phyloP scores from a whole-genome alignment of 1,139 yeast genomes.

The Hanseniaspora gamundiae region DNA sequence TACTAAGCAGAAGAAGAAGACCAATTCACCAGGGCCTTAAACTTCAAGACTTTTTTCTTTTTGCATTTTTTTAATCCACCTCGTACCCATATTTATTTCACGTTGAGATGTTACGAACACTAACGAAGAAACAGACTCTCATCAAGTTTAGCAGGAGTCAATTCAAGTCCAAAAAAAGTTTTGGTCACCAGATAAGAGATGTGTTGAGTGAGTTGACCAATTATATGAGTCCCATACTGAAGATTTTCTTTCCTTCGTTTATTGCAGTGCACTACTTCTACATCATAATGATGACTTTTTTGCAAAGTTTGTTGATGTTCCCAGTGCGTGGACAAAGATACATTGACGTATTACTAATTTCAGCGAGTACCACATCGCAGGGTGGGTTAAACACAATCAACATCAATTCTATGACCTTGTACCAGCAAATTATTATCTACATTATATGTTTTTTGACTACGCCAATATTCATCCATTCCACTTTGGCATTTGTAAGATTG shows the following conservation, averaged over 20 bases:
- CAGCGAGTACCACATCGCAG: slow-evolving; percentile 73
- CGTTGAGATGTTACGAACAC: slow-evolving; percentile 6
- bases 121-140: slow-evolving; percentile 19
- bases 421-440: slow-evolving; percentile 67
- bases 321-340: slow-evolving; percentile 59
- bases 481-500: slow-evolving; percentile 64
- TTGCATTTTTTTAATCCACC: too few species aligned
- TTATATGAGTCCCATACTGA: slow-evolving; percentile 35
- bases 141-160: slow-evolving; percentile 13
- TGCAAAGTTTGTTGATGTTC: slow-evolving; percentile 63
- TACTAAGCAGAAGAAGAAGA: too few species aligned
- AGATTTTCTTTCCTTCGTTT: slow-evolving; percentile 55
- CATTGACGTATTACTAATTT: slow-evolving; percentile 68
- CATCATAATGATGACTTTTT: slow-evolving; percentile 38
- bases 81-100: not conserved
- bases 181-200: slow-evolving; percentile 29
- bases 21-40: too few species aligned
- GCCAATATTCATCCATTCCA: slow-evolving; percentile 81
- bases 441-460: slow-evolving; percentile 55
- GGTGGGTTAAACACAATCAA: slow-evolving; percentile 83
- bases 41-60: too few species aligned
- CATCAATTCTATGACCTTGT: slow-evolving; percentile 45
- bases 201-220: slow-evolving; percentile 22
- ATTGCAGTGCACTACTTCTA: slow-evolving; percentile 69
- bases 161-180: slow-evolving; percentile 21